Evolutionary conservation across 371 early-diverging fungal genomes (phyloP), one percentile per base, ranked within the genome.

Genomic region (Mortierella sp.): DNA sequence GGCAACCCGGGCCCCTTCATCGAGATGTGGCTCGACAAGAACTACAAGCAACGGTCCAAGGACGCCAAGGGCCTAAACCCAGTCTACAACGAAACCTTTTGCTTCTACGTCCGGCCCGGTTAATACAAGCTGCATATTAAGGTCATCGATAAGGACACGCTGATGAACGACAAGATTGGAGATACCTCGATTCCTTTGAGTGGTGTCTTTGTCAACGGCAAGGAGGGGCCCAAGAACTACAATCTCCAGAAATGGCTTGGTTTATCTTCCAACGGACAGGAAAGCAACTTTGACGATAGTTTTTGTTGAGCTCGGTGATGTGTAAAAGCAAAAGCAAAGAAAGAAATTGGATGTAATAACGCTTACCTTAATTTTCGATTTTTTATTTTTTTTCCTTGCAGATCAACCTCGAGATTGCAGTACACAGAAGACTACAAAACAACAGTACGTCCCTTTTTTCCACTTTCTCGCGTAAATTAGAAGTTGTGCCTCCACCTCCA

Each of bases 111-210:
- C 43, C 72, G 50, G n/a, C 39, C 45, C 8, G 65, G 66, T 29
- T 53, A 65, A 39, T 40, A 84, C 52, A 85, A 80, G 65, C 71
- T 84, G 34, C 71, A 88, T 64, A n/a, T 88, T 19, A 79, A 81
- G 68, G 86, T 80, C 7, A 61, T 74, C 48, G 86, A 88, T 55
- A 80, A 82, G 71, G 88, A 88, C 50, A 55, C 50, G 1, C 41
- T 85, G 66, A 85, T 79, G 22, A 68, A 75, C 22, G 88, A 85
- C 43, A 74, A 79, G 74, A 84, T 86, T 76, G 88, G 86, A 31
- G 86, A 88, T 50, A 79, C 79, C 50, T 80, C 77, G 31, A 55
- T 81, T 24, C 76, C 83, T 6, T 73, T 88, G 43, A 64, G 39
- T 13, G 9, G 55, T 14, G 80, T 66, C n/a, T 76, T 80, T 70